phyloP scores from a whole-genome alignment of 2,329 filamentous ascomycete species.

The Chrysoporthe cubensis region DNA sequence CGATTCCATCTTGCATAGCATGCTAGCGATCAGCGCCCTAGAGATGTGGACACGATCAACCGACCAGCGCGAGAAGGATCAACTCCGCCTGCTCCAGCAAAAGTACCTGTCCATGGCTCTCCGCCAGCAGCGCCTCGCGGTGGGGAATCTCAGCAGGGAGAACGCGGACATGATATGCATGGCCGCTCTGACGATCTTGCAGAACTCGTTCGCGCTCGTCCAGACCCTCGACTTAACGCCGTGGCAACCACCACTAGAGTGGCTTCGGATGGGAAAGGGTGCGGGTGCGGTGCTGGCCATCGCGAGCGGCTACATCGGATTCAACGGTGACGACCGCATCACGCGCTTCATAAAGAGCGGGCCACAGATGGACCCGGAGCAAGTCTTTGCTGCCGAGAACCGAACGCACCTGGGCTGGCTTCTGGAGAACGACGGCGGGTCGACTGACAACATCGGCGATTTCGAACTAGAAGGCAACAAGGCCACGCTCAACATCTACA shows the following conservation, averaged over 20 bases:
- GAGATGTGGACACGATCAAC: conserved; percentile 38
- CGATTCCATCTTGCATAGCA: conserved; percentile 40
- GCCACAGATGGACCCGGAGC: conserved; percentile 38
- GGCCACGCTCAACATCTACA: conserved; percentile 36
- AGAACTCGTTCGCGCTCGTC: conserved; percentile 43
- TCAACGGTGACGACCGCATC: conserved; percentile 33
- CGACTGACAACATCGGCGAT: conserved; percentile 33
- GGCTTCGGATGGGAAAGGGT: conserved; percentile 42
- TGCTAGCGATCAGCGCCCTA: conserved; percentile 43
- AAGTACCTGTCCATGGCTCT: conserved; percentile 42
- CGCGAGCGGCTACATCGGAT: conserved; percentile 33
- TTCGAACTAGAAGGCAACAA: conserved; percentile 37
- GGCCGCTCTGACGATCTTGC: conserved; percentile 40
- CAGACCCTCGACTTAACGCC: conserved; percentile 42
- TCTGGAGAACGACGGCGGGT: conserved; percentile 37
- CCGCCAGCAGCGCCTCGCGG: conserved; percentile 42
- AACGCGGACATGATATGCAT: conserved; percentile 43
- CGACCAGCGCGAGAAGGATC: conserved; percentile 28
- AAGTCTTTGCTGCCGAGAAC: conserved; percentile 38
- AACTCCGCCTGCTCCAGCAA: conserved; percentile 38
- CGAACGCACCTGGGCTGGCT: conserved; percentile 40
- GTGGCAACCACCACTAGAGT: conserved; percentile 45
- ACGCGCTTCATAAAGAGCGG: conserved; percentile 35
- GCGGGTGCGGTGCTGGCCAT: conserved; percentile 40
- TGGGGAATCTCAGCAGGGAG: conserved; percentile 36